Base-by-base conservation (phyloP, 768 basidiomycete genomes). In the Termitomyces sp. region DNA sequence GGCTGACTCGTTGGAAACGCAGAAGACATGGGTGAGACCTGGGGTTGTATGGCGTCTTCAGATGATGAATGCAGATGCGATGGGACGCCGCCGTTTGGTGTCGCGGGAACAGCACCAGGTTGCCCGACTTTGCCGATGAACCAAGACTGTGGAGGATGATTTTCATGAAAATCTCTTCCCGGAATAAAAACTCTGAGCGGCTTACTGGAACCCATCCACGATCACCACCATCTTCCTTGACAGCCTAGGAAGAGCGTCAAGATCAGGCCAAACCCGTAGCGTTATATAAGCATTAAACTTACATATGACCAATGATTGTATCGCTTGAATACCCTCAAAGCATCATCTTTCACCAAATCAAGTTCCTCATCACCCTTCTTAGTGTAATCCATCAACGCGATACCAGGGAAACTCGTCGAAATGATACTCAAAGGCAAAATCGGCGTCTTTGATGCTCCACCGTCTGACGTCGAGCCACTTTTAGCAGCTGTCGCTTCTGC, bases 261-360 rank as follows among this genome's bases (percentile, higher is more conserved):
- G 22, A 52, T 36, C 26, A 56, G 62, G n/a, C 11, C 24, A 18
- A n/a, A 51, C 24, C 56, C 52, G 32, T 49, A 60, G 6, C 20
- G 56, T 49, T 59, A 60, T 55, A 30, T 62, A 32, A 32, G 61
- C 50, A 57, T 52, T 57, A 28, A 54, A 73, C 81, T 55, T 67
- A 92, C 90, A 73, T 94, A 94, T 71, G 90, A 92, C 94, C 95
- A 98, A 72, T 98, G 94, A 60, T 96, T 97, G 70, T 98, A 98
- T 62, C 95, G 83, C 77, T 98, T 98, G 75, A 98, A 97, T 43
- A 99, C 95, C 62, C 93, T 79, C 61, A 99, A 67, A 22, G 83
- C 75, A 68, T 98, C 93, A 63, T 95, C 94, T 69, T 96, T 97
- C 51, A 80, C 82, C 43, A 98, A 74, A 64, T 91, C 87, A 58